phyloP scores from a whole-genome alignment of 2,329 filamentous ascomycete genomes.

The Blumeria graminis region DNA sequence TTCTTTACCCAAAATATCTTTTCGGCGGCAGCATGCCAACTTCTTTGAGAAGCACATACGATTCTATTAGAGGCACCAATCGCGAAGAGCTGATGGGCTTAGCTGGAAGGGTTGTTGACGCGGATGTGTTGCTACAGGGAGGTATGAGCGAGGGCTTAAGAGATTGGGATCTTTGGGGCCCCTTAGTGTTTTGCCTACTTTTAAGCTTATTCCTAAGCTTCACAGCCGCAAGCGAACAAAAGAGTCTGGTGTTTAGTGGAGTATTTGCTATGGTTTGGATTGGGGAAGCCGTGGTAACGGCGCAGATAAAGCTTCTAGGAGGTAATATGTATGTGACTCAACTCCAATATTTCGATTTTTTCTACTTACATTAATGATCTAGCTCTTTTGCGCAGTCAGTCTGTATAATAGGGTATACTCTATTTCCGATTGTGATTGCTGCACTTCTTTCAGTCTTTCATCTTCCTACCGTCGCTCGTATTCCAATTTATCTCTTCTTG shows the following conservation, averaged over 20 bases:
- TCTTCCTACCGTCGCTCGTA: conserved; percentile 55
- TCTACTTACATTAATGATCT: neutral
- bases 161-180: conserved; percentile 98
- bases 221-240: conserved; percentile 55
- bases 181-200: conserved; percentile 77
- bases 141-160: conserved; percentile 74
- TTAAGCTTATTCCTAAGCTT: conserved; percentile 74
- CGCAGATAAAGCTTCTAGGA: conserved; percentile 89
- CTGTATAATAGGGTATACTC: conserved; percentile 93
- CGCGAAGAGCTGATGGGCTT: conserved; percentile 36
- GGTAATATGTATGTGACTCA: conserved; percentile 66
- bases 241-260: conserved; percentile 75
- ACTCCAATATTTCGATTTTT: neutral
- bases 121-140: conserved; percentile 35
- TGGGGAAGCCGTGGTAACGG: conserved; percentile 84
- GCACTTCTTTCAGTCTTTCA: conserved; percentile 65
- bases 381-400: conserved; percentile 90
- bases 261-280: conserved; percentile 96
- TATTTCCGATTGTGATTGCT: conserved; percentile 90
- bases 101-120: conserved; percentile 36
- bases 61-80: conserved; percentile 32
- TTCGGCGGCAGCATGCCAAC: conserved; percentile 43
- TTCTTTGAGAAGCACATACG: conserved; percentile 33
- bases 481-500: conserved; percentile 75
- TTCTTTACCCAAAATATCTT: conserved; percentile 86